Evolutionary conservation across 257 asterid species (phyloP).

Genomic region (Jacaranda mimosifolia): DNA sequence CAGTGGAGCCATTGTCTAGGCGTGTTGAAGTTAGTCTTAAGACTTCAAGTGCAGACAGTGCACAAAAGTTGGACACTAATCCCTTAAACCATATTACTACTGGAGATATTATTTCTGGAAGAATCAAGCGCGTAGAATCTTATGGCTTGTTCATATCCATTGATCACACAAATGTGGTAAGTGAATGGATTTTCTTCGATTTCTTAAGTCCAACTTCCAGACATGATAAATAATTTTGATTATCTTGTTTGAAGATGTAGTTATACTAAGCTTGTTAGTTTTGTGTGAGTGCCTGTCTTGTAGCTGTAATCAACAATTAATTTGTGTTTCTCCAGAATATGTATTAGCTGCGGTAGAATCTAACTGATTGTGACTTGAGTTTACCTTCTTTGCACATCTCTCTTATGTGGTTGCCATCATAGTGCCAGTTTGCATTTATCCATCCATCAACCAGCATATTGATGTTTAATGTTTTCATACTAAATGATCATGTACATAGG

Average conservation of each 20-base stretch:
- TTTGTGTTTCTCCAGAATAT: not conserved
- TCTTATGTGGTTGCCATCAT: not conserved
- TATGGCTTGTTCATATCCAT: constrained; percentile 87
- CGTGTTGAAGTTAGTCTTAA: constrained; percentile 88
- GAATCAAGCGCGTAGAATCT: constrained; percentile 78
- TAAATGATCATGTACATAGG: not conserved
- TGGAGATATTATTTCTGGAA: constrained; percentile 83
- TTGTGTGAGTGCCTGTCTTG: constrained; percentile 4
- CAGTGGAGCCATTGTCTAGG: constrained; percentile 88
- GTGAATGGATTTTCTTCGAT: constrained; percentile 30
- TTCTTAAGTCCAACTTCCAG: constrained; percentile 6
- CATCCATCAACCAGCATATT: constrained; percentile 1
- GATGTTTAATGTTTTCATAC: constrained; percentile 12
- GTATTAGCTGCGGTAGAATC: constrained; percentile 11
- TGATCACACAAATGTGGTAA: constrained; percentile 77
- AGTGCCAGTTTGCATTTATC: not conserved
- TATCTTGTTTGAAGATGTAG: constrained; percentile 13
- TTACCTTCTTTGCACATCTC: not conserved
- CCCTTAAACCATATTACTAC: constrained; percentile 53
- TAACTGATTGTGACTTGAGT: constrained; percentile 9
- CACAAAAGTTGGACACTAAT: constrained; percentile 54
- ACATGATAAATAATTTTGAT: constrained; percentile 1
- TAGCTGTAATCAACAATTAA: constrained; percentile 3
- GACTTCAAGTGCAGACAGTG: constrained; percentile 57
- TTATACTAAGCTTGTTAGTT: constrained; percentile 6